Percentiles rank a stretch among this genome's conserved stretches.
Evolutionary conservation across 2,329 filamentous ascomycete genomes (phyloP).

Genomic region (Exophiala spinifera): DNA sequence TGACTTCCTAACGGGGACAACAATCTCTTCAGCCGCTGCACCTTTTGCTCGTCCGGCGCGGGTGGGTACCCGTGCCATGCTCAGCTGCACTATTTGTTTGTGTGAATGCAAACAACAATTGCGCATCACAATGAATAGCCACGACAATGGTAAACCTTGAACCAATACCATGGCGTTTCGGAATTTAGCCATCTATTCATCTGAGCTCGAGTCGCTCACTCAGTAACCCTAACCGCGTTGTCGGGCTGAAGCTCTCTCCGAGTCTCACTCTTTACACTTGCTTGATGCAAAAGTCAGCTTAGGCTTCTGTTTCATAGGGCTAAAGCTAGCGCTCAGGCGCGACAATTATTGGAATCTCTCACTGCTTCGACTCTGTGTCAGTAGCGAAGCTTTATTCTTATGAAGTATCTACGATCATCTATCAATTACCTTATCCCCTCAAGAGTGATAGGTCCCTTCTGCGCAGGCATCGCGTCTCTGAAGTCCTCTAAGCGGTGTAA

Average conservation of each 20-base stretch:
- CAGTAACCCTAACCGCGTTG: too few relatives aligned
- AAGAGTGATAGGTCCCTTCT: slow-evolving; percentile 12
- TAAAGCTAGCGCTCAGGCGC: too few relatives aligned
- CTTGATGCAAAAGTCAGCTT: too few relatives aligned
- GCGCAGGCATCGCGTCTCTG: slow-evolving; percentile 19
- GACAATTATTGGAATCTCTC: too few relatives aligned
- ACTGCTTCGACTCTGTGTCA: background rate
- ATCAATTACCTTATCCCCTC: background rate
- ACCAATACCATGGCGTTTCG: background rate
- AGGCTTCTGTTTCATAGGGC: background rate
- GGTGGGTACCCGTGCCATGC: background rate
- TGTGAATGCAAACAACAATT: too few relatives aligned
- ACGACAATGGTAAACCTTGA: too few relatives aligned
- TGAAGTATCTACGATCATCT: background rate
- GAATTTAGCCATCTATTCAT: too few relatives aligned
- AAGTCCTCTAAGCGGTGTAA: slow-evolving; percentile 43
- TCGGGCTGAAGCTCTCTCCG: too few relatives aligned
- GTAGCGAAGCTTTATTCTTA: too few relatives aligned
- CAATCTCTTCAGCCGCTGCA: background rate
- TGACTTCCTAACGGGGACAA: background rate
- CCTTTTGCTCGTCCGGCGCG: background rate
- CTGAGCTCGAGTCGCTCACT: too few relatives aligned
- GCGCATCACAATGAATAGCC: too few relatives aligned
- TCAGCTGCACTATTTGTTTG: background rate
- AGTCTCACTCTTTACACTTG: too few relatives aligned